Evolutionary conservation across 2,329 filamentous ascomycete genomes (phyloP), one percentile per base, ranked within the genome.

Genomic region (Lasiodiplodia theobromae): DNA sequence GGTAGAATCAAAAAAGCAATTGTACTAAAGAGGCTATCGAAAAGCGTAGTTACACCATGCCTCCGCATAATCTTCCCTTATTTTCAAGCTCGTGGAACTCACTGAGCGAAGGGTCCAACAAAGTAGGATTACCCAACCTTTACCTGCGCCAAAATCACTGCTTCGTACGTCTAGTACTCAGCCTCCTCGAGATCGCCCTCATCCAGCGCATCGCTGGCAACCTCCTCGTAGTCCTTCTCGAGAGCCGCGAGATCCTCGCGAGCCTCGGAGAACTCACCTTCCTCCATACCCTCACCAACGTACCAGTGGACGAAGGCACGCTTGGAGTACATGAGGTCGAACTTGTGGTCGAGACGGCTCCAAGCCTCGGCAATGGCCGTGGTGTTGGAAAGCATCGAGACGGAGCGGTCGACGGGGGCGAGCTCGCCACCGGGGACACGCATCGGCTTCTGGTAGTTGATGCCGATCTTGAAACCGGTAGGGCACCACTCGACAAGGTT

Each of bases 261-360:
- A 73, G 96, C 96, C 88, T 99, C 96, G 69, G 93, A 97, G 89
- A 99, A 99, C 85, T 99, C 96, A 84, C 96, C 96, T 84, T 99
- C 96, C 88, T 99, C 96, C 96, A 99, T 99, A 90, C 96, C 96
- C 88, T 98, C 96, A 86, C 96, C 96, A 80, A 99, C 96, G 79
- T 98, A 99, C 96, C 96, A 99, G 86, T 99, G 96, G 73, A 99
- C 96, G 85, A 99, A 99, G 71, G 96, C 96, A 87, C 96, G 96
- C 92, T 99, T 99, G 83, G 93, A 96, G 91, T 98, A 97, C 96
- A 99, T 99, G 82, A 99, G 93, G 80, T 99, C 96, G 87, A 99
- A 99, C 87, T 99, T 99, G 89, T 91, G 89, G 71, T 94, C 96
- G 73, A 99, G 89, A 74, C 94, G 94, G 72, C 92, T 94, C 96